Conservation (phyloP, 345 rosid genomes). For the Populus ilicifolia region DNA sequence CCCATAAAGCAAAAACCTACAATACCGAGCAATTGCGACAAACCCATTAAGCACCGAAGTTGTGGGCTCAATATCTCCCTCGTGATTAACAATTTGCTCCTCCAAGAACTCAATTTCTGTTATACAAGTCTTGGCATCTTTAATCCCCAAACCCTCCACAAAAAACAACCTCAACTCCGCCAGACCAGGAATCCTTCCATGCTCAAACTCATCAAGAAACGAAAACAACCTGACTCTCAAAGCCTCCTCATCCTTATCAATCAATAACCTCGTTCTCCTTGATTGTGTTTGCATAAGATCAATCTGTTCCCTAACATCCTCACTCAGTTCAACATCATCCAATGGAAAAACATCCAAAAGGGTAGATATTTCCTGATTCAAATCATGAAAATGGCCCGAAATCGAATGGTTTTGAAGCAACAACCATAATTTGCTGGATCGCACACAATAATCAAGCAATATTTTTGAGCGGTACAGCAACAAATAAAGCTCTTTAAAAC, state of each 20-base stretch:
- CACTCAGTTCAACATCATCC: constrained; percentile 48
- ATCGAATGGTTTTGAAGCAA: constrained; percentile 74
- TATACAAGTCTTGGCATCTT: constrained; percentile 56
- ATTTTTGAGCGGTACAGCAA: constrained; percentile 82
- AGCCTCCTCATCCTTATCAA: constrained; percentile 69
- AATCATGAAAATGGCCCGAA: constrained; percentile 90
- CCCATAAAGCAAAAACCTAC: constrained; percentile 72
- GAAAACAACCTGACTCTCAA: constrained; percentile 47
- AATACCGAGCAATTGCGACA: constrained; percentile 72
- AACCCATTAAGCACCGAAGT: constrained; percentile 78
- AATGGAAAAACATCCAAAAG: constrained; percentile 86
- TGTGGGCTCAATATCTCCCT: constrained; percentile 80
- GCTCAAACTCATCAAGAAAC: constrained; percentile 65
- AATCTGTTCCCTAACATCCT: constrained; percentile 77
- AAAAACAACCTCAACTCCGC: constrained; percentile 49
- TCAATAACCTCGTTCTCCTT: constrained; percentile 44
- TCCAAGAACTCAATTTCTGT: constrained; percentile 78
- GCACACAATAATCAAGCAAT: constrained; percentile 68
- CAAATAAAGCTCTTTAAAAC: constrained; percentile 83
- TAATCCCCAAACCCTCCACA: constrained; percentile 53
- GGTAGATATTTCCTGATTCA: constrained; percentile 81
- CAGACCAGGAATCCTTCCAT: constrained; percentile 47
- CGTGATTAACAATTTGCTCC: constrained; percentile 76
- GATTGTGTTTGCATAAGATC: constrained; percentile 66
- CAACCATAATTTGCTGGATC: constrained; percentile 88